These are phyloP conservation scores for Erodium maritimum DNA, from an alignment of 345 rosid genomes.

Conservation along the genomic window DNA sequence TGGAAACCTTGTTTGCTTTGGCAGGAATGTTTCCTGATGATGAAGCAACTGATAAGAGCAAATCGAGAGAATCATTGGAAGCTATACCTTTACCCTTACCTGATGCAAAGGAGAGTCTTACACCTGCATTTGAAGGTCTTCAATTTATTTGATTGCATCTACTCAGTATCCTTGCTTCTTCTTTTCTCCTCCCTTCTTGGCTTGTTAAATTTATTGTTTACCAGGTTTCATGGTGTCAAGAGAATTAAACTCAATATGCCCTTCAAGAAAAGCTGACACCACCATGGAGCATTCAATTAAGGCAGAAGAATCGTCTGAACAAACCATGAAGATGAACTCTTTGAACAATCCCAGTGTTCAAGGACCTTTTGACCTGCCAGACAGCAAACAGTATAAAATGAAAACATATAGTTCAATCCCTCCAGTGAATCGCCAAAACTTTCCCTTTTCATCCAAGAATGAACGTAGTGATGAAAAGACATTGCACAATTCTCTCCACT, in stretches of 20 bases:
- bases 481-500: slow-evolving; percentile 11
- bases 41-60: slow-evolving; percentile 15
- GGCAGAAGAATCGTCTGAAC: slow-evolving; percentile 15
- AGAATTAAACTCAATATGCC: slow-evolving; percentile 15
- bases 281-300: slow-evolving; percentile 11
- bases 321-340: slow-evolving; percentile 9
- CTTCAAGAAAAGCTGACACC: no score
- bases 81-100: slow-evolving; percentile 16
- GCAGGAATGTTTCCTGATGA: slow-evolving; percentile 56
- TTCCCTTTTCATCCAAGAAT: slow-evolving; percentile 14
- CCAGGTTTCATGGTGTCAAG: slow-evolving; percentile 14
- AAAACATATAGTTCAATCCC: slow-evolving; percentile 9
- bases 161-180: neutral
- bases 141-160: neutral
- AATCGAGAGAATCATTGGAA: slow-evolving; percentile 11
- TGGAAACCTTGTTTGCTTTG: slow-evolving; percentile 66
- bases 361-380: slow-evolving; percentile 9
- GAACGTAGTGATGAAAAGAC: slow-evolving; percentile 18
- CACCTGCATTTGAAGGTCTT: slow-evolving; percentile 14
- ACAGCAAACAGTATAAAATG: neutral
- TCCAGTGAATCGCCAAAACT: slow-evolving; percentile 10
- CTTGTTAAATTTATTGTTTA: neutral
- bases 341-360: slow-evolving; percentile 11
- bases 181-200: neutral
- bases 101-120: slow-evolving; percentile 14